These are phyloP conservation scores for Pontederia paniculata DNA, from an alignment of 176 grass and related monocot species.

Conservation along the genomic window DNA sequence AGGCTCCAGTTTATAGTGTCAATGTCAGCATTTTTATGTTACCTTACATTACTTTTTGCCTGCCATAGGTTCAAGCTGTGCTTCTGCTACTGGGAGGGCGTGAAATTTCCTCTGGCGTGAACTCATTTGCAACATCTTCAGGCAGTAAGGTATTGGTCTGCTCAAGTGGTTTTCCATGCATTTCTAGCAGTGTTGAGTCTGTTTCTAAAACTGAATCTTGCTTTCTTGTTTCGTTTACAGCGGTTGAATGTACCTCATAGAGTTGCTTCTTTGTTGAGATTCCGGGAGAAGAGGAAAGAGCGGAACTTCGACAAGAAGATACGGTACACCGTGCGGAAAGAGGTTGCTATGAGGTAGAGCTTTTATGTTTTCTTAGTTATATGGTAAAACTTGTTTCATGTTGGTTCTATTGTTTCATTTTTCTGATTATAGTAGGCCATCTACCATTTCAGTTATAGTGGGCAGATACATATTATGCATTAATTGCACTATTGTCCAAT, in stretches of 20 bases:
- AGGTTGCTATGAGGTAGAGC: conserved; percentile 86
- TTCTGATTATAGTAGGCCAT: too few species aligned
- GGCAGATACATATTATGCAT: too few species aligned
- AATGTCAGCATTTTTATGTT: not conserved
- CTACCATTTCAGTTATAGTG: too few species aligned
- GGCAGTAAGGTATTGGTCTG: conserved; percentile 48
- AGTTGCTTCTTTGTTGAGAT: conserved; percentile 91
- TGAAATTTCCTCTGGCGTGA: conserved; percentile 52
- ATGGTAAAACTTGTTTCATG: too few species aligned
- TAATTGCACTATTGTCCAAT: too few species aligned
- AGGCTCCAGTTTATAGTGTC: not conserved
- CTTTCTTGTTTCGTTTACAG: conserved; percentile 29
- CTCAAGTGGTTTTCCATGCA: not conserved
- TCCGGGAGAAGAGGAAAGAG: conserved; percentile 94
- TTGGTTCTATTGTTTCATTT: not conserved
- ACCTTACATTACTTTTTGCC: not conserved
- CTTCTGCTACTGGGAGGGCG: conserved; percentile 89
- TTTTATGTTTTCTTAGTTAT: not conserved
- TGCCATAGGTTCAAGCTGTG: conserved; percentile 74
- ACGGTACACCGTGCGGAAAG: conserved; percentile 81
- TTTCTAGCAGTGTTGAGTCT: not conserved
- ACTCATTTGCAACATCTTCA: conserved; percentile 35
- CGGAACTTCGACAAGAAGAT: conserved; percentile 99
- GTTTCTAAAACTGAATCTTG: conserved; percentile 14
- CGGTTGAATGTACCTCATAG: conserved; percentile 77